Base-by-base conservation (phyloP, 2,329 filamentous ascomycete species). In the Hymenoscyphus repandus region DNA sequence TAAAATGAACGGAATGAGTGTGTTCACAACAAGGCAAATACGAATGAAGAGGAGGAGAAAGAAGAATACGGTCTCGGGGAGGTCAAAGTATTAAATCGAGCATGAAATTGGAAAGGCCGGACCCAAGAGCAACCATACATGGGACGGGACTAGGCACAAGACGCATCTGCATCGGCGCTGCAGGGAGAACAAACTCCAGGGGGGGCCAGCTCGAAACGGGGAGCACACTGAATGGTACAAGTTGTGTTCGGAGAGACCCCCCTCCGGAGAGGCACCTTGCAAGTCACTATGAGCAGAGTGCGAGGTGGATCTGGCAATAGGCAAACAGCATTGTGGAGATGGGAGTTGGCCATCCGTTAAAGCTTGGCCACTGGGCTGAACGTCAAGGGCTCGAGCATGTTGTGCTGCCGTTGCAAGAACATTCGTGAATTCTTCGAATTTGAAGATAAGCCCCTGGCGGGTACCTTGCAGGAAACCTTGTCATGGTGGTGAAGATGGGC, bases 21-120 rank as follows among this genome's bases (percentile, higher is more conserved):
- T 61, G 54, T 59, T 58, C 48, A 60, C 52, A 55, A 55, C 54
- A 58, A 60, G 54, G 55, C 53, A 59, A 61, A 54, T 54, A 49
- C 53, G 56, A 54, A 51, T 63, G 55, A 63, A 60, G 61, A 58
- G 58, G 57, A 62, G 66, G 65, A 64, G 58, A 65, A 62, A 58
- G 53, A 54, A 61, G 11, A 52, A 54, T 53, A 52, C 47, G 57
- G 57, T 57, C 55, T 58, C 58, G 63, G 61, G 59, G 59, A 62
- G 49, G 52, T 55, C 51, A 55, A 61, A 61, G 58, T 67, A 69
- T 74, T 74, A 74, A 72, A 74, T 72, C 68, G 61, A 70, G 68
- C 69, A 71, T 70, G 68, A 69, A 64, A 67, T 68, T 67, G 61
- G 52, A 51, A 34, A 36, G 55, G 47, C 45, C 50, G 52, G 54